Conservation (phyloP, 2,329 filamentous ascomycete genomes). For the Botrytis hyacinthi region DNA sequence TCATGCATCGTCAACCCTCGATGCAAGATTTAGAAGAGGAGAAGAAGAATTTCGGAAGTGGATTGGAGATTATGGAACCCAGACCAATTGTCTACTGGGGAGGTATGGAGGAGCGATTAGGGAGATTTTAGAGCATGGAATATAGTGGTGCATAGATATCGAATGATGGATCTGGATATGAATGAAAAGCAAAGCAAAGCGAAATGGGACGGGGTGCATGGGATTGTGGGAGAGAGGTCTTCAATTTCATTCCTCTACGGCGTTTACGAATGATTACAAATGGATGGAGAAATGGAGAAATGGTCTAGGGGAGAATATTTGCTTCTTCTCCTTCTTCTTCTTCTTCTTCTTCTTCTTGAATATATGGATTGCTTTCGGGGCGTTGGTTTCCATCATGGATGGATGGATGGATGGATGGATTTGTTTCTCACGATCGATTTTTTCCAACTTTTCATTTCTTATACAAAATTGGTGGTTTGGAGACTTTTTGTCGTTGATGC, state of each 20-base stretch:
- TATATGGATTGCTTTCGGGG: background rate
- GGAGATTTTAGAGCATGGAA: background rate
- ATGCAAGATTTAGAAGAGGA: conserved; percentile 59
- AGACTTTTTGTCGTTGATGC: background rate
- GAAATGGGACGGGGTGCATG: background rate
- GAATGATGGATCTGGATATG: background rate
- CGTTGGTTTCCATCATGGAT: conserved; percentile 6
- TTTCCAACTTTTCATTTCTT: background rate
- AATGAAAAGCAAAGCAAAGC: background rate
- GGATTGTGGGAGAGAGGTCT: conserved; percentile 22
- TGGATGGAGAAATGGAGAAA: background rate
- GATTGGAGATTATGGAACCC: conserved; percentile 59
- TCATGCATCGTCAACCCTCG: conserved; percentile 57
- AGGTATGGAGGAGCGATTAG: conserved; percentile 51
- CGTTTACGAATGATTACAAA: conserved; percentile 8
- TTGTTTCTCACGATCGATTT: background rate
- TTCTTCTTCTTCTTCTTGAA: background rate
- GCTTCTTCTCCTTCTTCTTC: background rate
- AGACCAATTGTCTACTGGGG: conserved; percentile 63
- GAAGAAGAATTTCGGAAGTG: conserved; percentile 50
- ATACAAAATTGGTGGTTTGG: background rate
- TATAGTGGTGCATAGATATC: background rate
- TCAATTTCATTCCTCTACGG: conserved; percentile 3
- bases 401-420: background rate
- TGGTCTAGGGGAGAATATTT: background rate